Conservation (phyloP, 371 early-diverging fungal genomes). For the Rhizopus sp. region DNA sequence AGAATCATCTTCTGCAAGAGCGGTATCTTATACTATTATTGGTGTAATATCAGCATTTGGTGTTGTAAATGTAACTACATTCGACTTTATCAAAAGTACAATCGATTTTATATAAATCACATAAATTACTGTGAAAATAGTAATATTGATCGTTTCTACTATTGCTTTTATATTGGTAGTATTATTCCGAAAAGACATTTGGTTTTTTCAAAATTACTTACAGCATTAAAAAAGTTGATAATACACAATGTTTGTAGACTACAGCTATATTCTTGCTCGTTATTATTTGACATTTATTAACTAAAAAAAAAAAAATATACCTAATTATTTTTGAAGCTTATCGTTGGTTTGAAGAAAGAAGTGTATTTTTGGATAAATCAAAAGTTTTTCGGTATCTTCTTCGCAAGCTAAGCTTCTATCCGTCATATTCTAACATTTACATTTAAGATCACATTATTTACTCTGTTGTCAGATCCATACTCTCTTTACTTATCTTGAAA, state of each 20-base stretch:
- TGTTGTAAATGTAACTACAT: conserved; percentile 14
- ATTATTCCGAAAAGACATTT: too few relatives aligned
- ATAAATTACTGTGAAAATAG: too few relatives aligned
- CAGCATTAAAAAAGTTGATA: too few relatives aligned
- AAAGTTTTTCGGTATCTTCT: background rate
- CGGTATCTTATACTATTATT: conserved; percentile 13
- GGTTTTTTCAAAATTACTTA: too few relatives aligned
- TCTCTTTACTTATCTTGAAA: background rate
- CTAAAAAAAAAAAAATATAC: background rate
- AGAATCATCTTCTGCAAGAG: conserved; percentile 14
- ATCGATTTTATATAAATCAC: too few relatives aligned
- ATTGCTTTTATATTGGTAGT: too few relatives aligned
- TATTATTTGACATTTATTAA: too few relatives aligned
- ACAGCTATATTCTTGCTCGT: too few relatives aligned
- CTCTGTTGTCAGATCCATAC: conserved; percentile 2
- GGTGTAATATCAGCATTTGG: conserved; percentile 17
- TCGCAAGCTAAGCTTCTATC: conserved; percentile 1
- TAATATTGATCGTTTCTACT: too few relatives aligned
- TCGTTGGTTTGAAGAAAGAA: conserved; percentile 1
- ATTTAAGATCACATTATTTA: background rate
- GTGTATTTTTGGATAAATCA: background rate
- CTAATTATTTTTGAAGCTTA: background rate
- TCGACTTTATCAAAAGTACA: too few relatives aligned
- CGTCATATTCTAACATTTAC: conserved; percentile 1
- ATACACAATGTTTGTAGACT: too few relatives aligned